phyloP scores from a whole-genome alignment of 371 early-diverging fungal species.

The Mucor lusitanicus region DNA sequence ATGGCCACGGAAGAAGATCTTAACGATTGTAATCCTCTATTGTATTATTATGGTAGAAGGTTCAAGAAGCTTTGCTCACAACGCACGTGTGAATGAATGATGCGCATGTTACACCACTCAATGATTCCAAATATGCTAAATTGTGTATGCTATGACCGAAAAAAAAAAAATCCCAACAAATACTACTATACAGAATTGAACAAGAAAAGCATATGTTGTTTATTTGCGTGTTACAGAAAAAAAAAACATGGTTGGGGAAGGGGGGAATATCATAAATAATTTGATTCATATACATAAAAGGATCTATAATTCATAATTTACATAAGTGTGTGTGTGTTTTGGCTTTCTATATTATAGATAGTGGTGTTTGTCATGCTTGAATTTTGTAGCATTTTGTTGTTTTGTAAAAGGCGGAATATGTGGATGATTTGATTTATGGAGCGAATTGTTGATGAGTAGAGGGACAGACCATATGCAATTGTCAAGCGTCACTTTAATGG shows the following conservation, averaged over 20 bases:
- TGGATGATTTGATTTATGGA: not conserved
- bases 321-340: not conserved
- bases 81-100: not conserved
- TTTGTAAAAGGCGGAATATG: not conserved
- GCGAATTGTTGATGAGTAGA: not conserved
- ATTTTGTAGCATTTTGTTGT: not conserved
- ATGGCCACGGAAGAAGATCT: too few species aligned
- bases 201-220: not conserved
- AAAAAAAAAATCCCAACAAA: not conserved
- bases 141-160: not conserved
- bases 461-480: conserved; percentile 8
- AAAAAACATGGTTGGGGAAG: not conserved
- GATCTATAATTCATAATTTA: not conserved
- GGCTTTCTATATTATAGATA: not conserved
- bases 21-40: too few species aligned
- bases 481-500: conserved; percentile 1
- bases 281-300: not conserved
- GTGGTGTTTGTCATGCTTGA: not conserved
- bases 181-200: not conserved
- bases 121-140: not conserved
- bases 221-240: not conserved
- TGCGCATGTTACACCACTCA: not conserved
- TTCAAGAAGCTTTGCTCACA: too few species aligned
- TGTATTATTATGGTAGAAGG: too few species aligned
- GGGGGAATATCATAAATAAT: not conserved